A percentile compares a stretch with the other conserved stretches of the same genome.
These are phyloP conservation scores for Pyronema domesticum DNA, from an alignment of 495 filamentous ascomycete genomes.

Conservation along the genomic window DNA sequence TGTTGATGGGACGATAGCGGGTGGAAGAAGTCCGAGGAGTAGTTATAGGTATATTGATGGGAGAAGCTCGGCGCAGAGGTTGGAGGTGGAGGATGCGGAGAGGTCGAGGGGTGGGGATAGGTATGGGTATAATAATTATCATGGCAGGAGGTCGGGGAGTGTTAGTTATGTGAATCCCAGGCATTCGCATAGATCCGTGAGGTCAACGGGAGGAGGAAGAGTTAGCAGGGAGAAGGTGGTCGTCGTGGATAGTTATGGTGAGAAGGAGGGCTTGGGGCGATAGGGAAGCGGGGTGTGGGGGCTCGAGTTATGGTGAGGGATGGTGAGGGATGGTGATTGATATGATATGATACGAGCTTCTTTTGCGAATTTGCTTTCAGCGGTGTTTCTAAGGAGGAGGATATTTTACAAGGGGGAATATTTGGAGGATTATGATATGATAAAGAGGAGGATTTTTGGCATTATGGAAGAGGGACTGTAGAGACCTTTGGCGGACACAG, in stretches of 20 bases:
- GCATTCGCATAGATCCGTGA: conserved; percentile 26
- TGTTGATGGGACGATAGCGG: conserved; percentile 12
- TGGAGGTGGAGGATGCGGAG: conserved; percentile 8
- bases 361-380: no score
- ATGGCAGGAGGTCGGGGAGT: conserved; percentile 17
- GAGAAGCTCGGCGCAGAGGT: conserved; percentile 10
- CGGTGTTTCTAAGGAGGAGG: no score
- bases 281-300: no score
- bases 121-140: conserved; percentile 22
- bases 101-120: conserved; percentile 11
- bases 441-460: no score
- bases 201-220: conserved; percentile 26
- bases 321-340: no score
- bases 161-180: conserved; percentile 19
- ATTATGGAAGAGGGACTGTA: no score
- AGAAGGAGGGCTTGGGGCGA: background rate
- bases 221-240: conserved; percentile 18
- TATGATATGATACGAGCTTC: no score
- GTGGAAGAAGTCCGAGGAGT: conserved; percentile 11
- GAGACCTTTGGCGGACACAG: no score
- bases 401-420: no score
- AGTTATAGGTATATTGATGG: conserved; percentile 16
- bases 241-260: conserved; percentile 15
- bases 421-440: no score
- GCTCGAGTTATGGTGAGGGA: no score